These are phyloP conservation scores for Metschnikowia kunwiensis DNA, from an alignment of 805 yeast species.

Conservation along the genomic window DNA sequence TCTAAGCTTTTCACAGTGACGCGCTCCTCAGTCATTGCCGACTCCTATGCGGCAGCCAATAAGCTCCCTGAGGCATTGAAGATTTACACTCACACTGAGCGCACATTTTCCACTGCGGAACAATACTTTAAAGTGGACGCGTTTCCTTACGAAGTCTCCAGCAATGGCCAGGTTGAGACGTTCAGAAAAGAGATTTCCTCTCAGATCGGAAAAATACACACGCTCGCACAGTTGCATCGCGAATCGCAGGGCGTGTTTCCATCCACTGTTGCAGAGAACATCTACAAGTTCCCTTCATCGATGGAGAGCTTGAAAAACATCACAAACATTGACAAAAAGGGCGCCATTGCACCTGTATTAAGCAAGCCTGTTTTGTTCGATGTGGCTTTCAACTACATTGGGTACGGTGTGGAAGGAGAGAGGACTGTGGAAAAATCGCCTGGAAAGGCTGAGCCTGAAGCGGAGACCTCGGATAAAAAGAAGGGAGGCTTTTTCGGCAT, in stretches of 20 bases:
- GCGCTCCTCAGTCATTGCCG: conserved; percentile 45
- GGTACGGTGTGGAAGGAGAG: conserved; percentile 37
- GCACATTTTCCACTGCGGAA: conserved; percentile 16
- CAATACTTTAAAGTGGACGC: conserved; percentile 31
- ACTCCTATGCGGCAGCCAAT: conserved; percentile 39
- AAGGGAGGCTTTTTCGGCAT: conserved; percentile 68
- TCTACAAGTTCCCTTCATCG: conserved; percentile 37
- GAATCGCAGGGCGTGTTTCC: conserved; percentile 14
- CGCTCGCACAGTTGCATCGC: conserved; percentile 46
- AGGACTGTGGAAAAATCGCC: conserved; percentile 13
- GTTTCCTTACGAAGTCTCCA: conserved; percentile 44
- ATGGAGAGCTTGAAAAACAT: conserved; percentile 21
- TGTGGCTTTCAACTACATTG: conserved; percentile 79
- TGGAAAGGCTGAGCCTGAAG: conserved; percentile 19
- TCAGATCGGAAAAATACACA: conserved; percentile 31
- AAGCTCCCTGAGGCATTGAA: conserved; percentile 48
- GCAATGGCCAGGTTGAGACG: conserved; percentile 27
- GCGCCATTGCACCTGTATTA: conserved; percentile 53
- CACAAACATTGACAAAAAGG: conserved; percentile 22
- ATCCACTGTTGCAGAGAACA: conserved; percentile 44
- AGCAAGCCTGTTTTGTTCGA: conserved; percentile 91
- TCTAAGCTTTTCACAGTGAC: conserved; percentile 44
- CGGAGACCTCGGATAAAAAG: conserved; percentile 42
- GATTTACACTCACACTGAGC: conserved; percentile 28
- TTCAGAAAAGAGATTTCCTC: conserved; percentile 22